Conservation (phyloP, 1,139 yeast genomes). For the Hyphopichia pseudoburtonii region DNA sequence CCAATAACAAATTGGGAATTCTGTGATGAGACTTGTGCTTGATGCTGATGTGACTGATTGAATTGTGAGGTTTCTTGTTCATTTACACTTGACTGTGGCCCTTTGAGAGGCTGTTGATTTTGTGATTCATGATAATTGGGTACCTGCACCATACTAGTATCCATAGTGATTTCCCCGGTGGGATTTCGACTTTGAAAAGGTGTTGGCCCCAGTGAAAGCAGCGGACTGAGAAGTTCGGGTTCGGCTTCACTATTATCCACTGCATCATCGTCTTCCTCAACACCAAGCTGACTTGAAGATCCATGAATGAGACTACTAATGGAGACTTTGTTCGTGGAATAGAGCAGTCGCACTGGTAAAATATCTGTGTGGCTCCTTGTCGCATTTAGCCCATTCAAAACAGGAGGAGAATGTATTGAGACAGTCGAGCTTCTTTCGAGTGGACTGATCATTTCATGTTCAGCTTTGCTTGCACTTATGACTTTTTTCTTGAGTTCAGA, state of each 20-base stretch:
- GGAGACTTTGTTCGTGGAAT: conserved; percentile 1
- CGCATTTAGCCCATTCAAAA: no score
- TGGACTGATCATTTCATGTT: no score
- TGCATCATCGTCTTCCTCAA: conserved; percentile 4
- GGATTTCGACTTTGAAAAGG: no score
- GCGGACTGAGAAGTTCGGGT: conserved; percentile 7
- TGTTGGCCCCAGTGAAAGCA: not conserved
- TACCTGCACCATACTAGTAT: not conserved
- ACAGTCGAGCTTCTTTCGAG: no score
- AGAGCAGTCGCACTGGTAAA: no score
- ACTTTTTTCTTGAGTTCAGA: no score
- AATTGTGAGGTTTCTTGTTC: no score
- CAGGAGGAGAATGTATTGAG: no score
- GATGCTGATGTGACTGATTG: not conserved
- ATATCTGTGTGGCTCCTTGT: no score
- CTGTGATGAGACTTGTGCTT: not conserved
- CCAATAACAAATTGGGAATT: no score
- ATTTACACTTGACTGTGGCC: no score
- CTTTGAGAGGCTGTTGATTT: not conserved
- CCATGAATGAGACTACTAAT: not conserved
- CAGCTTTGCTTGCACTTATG: no score
- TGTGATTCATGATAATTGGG: conserved; percentile 1
- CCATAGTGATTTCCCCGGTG: not conserved
- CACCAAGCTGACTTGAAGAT: not conserved
- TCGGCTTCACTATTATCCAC: conserved; percentile 15